Conservation (phyloP, 2,329 filamentous ascomycete species). For the Colletotrichum phormii region DNA sequence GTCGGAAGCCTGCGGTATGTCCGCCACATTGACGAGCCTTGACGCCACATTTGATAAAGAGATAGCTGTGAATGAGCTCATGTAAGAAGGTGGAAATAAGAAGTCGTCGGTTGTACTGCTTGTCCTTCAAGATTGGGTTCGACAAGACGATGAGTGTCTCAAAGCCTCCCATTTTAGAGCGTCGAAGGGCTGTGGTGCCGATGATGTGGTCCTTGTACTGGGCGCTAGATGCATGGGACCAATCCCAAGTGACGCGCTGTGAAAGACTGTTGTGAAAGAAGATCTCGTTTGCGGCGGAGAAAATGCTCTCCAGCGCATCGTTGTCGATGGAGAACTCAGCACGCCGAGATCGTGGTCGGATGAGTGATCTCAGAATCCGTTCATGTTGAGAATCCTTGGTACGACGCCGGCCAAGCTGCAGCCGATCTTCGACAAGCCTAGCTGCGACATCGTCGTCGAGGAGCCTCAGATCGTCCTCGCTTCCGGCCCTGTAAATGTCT, state of each 20-base stretch:
- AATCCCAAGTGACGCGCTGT: conserved; percentile 71
- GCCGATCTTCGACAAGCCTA: conserved; percentile 59
- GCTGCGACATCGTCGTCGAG: conserved; percentile 61
- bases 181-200: conserved; percentile 71
- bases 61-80: conserved; percentile 75
- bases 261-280: conserved; percentile 70
- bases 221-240: conserved; percentile 62
- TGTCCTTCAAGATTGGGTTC: conserved; percentile 66
- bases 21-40: conserved; percentile 66
- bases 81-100: conserved; percentile 75
- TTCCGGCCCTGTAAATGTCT: conserved; percentile 41
- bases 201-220: conserved; percentile 68
- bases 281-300: conserved; percentile 70
- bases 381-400: conserved; percentile 64
- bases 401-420: conserved; percentile 57
- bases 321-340: conserved; percentile 67
- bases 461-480: conserved; percentile 49
- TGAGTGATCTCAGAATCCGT: conserved; percentile 68
- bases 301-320: conserved; percentile 67
- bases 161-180: conserved; percentile 61
- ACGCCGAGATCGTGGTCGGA: conserved; percentile 60
- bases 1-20: conserved; percentile 69
- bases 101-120: conserved; percentile 68
- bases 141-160: conserved; percentile 74
- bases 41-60: conserved; percentile 72